Conservation (phyloP, 352 stramenopile species). For the Pythium insidiosum region DNA sequence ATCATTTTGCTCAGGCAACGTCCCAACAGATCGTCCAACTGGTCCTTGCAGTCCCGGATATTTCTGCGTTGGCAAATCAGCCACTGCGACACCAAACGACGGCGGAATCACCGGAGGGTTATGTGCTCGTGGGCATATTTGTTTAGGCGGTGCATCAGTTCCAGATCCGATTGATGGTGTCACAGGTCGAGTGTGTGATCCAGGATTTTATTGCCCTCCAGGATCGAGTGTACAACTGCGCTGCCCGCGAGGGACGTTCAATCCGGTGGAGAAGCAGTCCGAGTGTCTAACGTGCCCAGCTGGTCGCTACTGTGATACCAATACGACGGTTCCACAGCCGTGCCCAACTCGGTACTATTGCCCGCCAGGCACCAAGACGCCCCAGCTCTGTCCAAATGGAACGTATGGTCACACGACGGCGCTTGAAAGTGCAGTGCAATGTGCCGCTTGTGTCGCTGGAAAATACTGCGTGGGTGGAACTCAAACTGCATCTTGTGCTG, state of each 20-base stretch:
- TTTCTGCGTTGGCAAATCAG: slow-evolving; percentile 52
- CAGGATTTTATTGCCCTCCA: slow-evolving; percentile 59
- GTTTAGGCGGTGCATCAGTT: slow-evolving; percentile 44
- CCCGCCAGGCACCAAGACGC: slow-evolving; percentile 31
- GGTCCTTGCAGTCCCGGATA: slow-evolving; percentile 53
- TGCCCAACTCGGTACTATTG: slow-evolving; percentile 74
- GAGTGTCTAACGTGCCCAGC: slow-evolving; percentile 40
- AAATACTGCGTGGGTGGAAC: slow-evolving; percentile 75
- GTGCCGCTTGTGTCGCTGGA: slow-evolving; percentile 53
- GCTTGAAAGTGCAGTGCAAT: slow-evolving; percentile 39
- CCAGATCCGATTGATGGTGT: slow-evolving; percentile 38
- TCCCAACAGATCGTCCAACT: slow-evolving; percentile 40
- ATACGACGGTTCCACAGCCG: slow-evolving; percentile 29
- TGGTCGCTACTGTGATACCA: slow-evolving; percentile 64
- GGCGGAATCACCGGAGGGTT: slow-evolving; percentile 31
- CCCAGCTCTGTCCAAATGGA: slow-evolving; percentile 60
- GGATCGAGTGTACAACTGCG: slow-evolving; percentile 40
- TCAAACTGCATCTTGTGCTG: slow-evolving; percentile 61
- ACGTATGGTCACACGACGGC: slow-evolving; percentile 60
- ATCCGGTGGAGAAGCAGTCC: slow-evolving; percentile 34
- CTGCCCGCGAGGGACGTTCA: slow-evolving; percentile 69
- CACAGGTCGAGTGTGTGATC: slow-evolving; percentile 44
- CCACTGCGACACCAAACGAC: slow-evolving; percentile 28
- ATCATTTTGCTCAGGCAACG: slow-evolving; percentile 65
- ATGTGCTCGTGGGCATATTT: slow-evolving; percentile 51